Base-by-base conservation (phyloP, 805 yeast species). In the Hanseniaspora lindneri region DNA sequence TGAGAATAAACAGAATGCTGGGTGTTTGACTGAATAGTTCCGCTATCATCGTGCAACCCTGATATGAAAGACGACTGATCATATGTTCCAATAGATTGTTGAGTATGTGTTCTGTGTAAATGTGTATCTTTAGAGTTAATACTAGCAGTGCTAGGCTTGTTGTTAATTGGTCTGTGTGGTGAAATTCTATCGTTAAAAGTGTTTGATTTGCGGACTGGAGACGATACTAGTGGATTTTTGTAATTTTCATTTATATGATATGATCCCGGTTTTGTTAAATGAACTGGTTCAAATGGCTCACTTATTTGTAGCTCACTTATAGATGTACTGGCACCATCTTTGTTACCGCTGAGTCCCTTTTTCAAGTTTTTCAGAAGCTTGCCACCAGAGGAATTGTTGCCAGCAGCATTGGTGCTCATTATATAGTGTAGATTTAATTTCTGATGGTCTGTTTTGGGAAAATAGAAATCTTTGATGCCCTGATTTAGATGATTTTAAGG, bases 1-100 rank as follows among this genome's bases (percentile, higher is more conserved):
- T 61, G 61, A 2, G 64, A 59, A 17, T 58, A 39, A 8, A 61
- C 47, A 40, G 63, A 60, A 27, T 49, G 51, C 13, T 32, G 40
- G 1, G 34, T 33, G 10, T 14, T 13, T 3, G 51, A 29, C 21
- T 30, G 27, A 9, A 46, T 30, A 13, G 49, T 46, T 1, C 17
- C 39, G 17, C 23, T 27, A 11, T 46, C 43, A 30, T 24, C 37
- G 9, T 4, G 6, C 7, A 13, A 24, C 17, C 13, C 23, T 5
- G 14, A 9, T 20, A n/a, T 6, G 5, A 9, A 23, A 7, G 27
- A 36, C 20, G 16, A 4, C 3, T 23, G 27, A 36, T 36, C 40
- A 11, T 33, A 7, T 16, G 37, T 17, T 16, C 10, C 37, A 16
- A 16, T 7, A 6, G 37, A 33, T 17, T 16, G 20, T 7, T 33